Base-by-base conservation (phyloP, 2,329 filamentous ascomycete genomes). In the Penicillium sp. region DNA sequence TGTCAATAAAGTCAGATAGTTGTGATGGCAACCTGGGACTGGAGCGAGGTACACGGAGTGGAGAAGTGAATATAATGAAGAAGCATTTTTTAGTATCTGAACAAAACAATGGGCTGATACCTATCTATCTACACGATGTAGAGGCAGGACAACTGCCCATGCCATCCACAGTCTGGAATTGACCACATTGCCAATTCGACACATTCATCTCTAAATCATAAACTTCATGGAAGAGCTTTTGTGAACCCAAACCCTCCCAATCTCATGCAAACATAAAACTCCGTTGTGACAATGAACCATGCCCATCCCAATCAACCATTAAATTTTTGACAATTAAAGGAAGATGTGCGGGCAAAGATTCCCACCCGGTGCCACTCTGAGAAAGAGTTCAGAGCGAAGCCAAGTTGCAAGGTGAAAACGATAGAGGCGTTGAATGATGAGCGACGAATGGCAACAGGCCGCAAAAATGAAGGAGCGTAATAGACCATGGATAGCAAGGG, bases 151-250 rank as follows among this genome's bases (percentile, higher is more conserved):
- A 41, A 10, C 18, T 11, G n/a, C 42, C 41, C 27, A 53, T 53
- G 32, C 50, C 18, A 49, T 45, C 18, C 41, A 32, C n/a, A 6
- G 27, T 40, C 46, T 45, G 51, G 21, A 54, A 44, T 39, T 34
- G 41, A 39, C 36, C 43, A 29, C 36, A 22, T 36, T 45, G 31
- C 34, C 46, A 45, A 40, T 40, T 32, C 7, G 50, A 49, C 45
- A n/a, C 22, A 24, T 48, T 39, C 50, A 48, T 53, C 40, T 44
- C 36, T 38, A 44, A 51, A 50, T 54, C 46, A 44, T 50, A 45
- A 54, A 50, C 49, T 49, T 54, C 46, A 53, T 48, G 46, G 46
- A 54, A 53, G 46, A 50, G 47, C 46, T 54, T 54, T 54, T 50
- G 41, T 50, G 41, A 48, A 54, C 27, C 51, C 34, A 54, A 54